phyloP scores from a whole-genome alignment of 495 filamentous ascomycete species.

The Aspergillus haitiensis region DNA sequence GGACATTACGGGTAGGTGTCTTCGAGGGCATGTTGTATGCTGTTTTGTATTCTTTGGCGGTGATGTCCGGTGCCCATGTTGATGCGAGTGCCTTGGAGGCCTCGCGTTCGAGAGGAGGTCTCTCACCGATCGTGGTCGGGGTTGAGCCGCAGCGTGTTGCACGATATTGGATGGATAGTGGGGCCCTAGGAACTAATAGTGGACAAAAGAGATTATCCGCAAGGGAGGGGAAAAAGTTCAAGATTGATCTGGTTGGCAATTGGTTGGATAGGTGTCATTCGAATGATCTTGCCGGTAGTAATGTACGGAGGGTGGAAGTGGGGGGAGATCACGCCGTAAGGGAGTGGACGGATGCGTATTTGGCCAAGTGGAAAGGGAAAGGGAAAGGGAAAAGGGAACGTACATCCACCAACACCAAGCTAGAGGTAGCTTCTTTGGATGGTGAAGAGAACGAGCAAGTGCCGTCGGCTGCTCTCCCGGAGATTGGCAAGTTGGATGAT shows the following conservation, averaged over 20 bases:
- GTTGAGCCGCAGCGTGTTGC: constrained; percentile 45
- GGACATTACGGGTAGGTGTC: constrained; percentile 88
- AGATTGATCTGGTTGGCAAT: constrained; percentile 61
- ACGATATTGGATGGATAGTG: constrained; percentile 37
- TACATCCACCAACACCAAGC: background rate
- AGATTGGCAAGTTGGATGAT: constrained; percentile 77
- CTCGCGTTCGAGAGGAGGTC: constrained; percentile 20
- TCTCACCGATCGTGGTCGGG: constrained; percentile 30
- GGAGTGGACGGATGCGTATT: constrained; percentile 45
- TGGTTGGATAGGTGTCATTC: constrained; percentile 43
- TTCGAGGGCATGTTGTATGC: constrained; percentile 88
- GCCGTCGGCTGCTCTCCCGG: constrained; percentile 18
- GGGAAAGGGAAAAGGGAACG: constrained; percentile 15
- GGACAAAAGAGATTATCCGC: constrained; percentile 23
- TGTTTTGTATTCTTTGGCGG: constrained; percentile 58
- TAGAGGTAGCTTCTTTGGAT: constrained; percentile 11
- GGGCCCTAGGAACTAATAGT: constrained; percentile 3
- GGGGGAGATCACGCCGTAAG: constrained; percentile 36
- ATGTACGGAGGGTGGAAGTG: constrained; percentile 23
- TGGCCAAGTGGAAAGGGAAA: constrained; percentile 43
- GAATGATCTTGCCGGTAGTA: background rate
- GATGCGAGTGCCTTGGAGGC: constrained; percentile 13
- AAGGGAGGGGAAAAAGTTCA: constrained; percentile 56
- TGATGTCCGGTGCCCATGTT: constrained; percentile 17
- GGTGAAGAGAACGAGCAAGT: constrained; percentile 12